Evolutionary conservation across 257 asterid genomes (phyloP).

Genomic region (Paraleonurus japonicus): DNA sequence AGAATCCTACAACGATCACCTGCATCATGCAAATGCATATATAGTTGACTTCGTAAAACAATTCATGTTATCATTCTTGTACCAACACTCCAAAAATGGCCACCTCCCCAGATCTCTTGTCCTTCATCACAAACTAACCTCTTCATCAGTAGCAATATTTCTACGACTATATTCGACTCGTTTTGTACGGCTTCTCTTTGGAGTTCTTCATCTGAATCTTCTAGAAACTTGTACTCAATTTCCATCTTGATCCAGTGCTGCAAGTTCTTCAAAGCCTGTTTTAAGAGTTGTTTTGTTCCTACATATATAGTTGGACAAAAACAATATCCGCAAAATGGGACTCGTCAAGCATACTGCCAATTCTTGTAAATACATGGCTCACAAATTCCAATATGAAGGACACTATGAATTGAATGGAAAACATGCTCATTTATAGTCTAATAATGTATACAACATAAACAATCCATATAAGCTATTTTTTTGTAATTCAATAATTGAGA

Average conservation of each 20-base stretch:
- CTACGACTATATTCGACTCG: not conserved
- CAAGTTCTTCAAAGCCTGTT: conserved; percentile 70
- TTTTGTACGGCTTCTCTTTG: conserved; percentile 12
- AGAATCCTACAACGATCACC: not conserved
- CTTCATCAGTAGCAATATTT: conserved; percentile 37
- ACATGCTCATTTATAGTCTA: not conserved
- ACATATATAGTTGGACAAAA: not conserved
- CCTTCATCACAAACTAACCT: conserved; percentile 36
- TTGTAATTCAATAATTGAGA: not conserved
- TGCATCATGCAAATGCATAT: not conserved
- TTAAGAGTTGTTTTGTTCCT: conserved; percentile 71
- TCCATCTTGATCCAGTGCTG: conserved; percentile 66
- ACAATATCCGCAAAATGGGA: not conserved
- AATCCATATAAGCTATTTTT: not conserved
- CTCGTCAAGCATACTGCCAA: not conserved
- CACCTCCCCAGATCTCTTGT: too few species aligned
- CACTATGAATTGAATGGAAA: not conserved
- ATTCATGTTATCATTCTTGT: not conserved
- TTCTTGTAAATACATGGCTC: not conserved
- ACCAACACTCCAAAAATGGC: not conserved
- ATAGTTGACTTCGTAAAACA: not conserved
- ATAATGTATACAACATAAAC: not conserved
- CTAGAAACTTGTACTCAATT: conserved; percentile 53
- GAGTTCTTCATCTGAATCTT: conserved; percentile 37
- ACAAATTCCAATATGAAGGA: not conserved